Percentiles rank a stretch among this genome's conserved stretches.
phyloP scores from a whole-genome alignment of 495 filamentous ascomycete genomes.

The Hypoxylon cercidicola region DNA sequence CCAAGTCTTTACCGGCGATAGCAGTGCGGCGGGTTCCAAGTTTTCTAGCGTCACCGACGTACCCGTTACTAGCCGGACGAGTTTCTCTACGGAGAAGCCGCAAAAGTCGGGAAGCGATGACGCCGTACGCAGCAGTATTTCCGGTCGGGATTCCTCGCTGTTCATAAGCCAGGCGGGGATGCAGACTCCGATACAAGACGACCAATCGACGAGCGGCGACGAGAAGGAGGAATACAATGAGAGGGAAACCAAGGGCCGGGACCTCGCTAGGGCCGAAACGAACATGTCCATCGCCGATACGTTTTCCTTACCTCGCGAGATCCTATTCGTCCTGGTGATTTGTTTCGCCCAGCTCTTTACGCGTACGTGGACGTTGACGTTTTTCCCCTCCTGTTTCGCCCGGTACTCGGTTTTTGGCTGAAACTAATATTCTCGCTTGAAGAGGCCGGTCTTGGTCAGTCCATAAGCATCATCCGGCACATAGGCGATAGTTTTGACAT shows the following conservation, averaged over 20 bases:
- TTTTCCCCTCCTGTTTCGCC: neutral
- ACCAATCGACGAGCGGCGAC: conserved; percentile 26
- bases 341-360: conserved; percentile 58
- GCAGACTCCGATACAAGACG: conserved; percentile 16
- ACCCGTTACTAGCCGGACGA: conserved; percentile 11
- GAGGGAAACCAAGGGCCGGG: conserved; percentile 1
- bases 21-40: conserved; percentile 8
- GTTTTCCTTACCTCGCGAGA: conserved; percentile 50
- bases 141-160: conserved; percentile 15
- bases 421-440: conserved; percentile 9
- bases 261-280: conserved; percentile 18
- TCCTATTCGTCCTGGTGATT: conserved; percentile 55
- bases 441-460: conserved; percentile 46
- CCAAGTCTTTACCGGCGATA: neutral
- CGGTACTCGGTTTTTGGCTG: neutral
- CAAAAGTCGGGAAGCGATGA: neutral
- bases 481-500: conserved; percentile 42
- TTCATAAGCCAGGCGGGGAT: conserved; percentile 14
- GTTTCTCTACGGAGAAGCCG: conserved; percentile 3
- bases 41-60: conserved; percentile 25
- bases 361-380: conserved; percentile 33
- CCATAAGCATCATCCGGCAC: conserved; percentile 48
- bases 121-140: neutral
- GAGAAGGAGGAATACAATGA: conserved; percentile 20
- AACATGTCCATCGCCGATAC: conserved; percentile 35